Evolutionary conservation across 1,284 basidiomycete genomes (phyloP).

Genomic region (Singerocomus rubriflavus): DNA sequence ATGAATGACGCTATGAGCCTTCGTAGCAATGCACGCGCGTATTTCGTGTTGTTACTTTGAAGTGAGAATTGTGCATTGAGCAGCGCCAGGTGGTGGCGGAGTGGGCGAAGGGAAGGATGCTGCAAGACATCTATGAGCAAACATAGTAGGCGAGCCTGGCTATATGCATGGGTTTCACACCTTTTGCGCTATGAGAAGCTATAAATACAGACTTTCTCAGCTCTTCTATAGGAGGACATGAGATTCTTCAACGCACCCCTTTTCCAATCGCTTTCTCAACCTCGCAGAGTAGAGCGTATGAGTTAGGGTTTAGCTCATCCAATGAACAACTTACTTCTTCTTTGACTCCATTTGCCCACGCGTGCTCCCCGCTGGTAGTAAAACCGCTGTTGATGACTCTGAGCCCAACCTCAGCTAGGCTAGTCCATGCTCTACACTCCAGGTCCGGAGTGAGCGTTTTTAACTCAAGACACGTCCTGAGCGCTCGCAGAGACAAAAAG

Average conservation of each 20-base stretch:
- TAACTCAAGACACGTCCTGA: conserved; percentile 51
- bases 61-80: conserved; percentile 54
- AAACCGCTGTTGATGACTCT: conserved; percentile 47
- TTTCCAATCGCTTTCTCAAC: conserved; percentile 51
- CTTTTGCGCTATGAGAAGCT: conserved; percentile 64
- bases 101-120: conserved; percentile 60
- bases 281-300: conserved; percentile 25
- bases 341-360: conserved; percentile 49
- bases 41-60: conserved; percentile 48
- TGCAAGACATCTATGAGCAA: conserved; percentile 24
- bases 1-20: conserved; percentile 50
- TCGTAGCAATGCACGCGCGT: conserved; percentile 53
- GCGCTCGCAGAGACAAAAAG: conserved; percentile 50
- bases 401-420: conserved; percentile 63
- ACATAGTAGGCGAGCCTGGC: neutral
- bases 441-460: conserved; percentile 52
- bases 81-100: conserved; percentile 54
- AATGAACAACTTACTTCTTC: conserved; percentile 41
- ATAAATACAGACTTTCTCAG: conserved; percentile 1
- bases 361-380: conserved; percentile 36
- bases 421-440: conserved; percentile 67
- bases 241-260: conserved; percentile 37
- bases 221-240: neutral
- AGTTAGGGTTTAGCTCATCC: conserved; percentile 1
- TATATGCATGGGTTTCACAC: conserved; percentile 33